Evolutionary conservation across 768 basidiomycete species (phyloP).

Genomic region (Clathrus columnatus): DNA sequence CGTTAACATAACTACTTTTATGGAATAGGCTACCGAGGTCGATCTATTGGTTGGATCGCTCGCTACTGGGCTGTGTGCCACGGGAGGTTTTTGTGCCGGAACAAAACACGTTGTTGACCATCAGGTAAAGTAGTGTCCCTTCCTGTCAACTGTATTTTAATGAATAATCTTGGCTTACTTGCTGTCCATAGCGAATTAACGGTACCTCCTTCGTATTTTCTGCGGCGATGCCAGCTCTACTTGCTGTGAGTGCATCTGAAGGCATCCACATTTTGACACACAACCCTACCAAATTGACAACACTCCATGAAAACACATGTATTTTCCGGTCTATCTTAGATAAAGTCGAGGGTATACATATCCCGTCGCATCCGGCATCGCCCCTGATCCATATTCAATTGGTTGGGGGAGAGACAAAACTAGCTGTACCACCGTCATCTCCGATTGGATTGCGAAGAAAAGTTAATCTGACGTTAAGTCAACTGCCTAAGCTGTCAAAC

Average conservation of each 20-base stretch:
- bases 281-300: conserved; percentile 64
- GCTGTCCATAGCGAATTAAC: conserved; percentile 75
- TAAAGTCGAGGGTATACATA: conserved; percentile 66
- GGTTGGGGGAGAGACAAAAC: conserved; percentile 29
- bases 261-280: conserved; percentile 72
- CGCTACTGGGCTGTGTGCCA: conserved; percentile 71
- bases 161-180: neutral
- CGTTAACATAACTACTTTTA: neutral
- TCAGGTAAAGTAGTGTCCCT: conserved; percentile 42
- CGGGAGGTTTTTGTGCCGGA: conserved; percentile 95
- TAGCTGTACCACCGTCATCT: conserved; percentile 4
- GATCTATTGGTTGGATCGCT: conserved; percentile 94
- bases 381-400: conserved; percentile 78
- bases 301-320: conserved; percentile 74
- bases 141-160: neutral
- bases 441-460: conserved; percentile 8
- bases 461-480: neutral
- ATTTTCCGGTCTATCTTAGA: conserved; percentile 75
- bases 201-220: conserved; percentile 94
- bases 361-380: conserved; percentile 80
- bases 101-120: conserved; percentile 75
- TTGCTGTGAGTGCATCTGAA: conserved; percentile 81
- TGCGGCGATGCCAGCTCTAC: conserved; percentile 84
- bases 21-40: conserved; percentile 70
- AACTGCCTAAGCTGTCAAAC: conserved; percentile 35